Base-by-base conservation (phyloP, 768 basidiomycete species). In the Lyophyllum atratum region DNA sequence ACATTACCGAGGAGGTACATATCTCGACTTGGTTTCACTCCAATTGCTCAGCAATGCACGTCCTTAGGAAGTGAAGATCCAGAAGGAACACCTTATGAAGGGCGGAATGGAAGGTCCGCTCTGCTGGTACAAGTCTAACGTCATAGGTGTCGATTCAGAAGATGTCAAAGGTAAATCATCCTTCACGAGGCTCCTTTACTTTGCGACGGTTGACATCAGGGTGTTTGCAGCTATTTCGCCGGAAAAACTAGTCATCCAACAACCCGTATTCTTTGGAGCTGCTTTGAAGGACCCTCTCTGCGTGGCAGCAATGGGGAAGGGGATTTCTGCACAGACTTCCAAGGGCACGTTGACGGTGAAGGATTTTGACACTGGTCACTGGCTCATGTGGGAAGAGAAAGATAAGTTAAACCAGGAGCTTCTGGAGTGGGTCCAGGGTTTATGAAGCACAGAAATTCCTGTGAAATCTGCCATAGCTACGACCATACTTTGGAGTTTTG, bases 211-310 rank as follows among this genome's bases (percentile, higher is more conserved):
- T 26, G n/a, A 46, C n/a, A 29, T 2, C 24, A 15, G 5, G 12
- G 26, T 22, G 2, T 8, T 11, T 19, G 29, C 28, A 58, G 60
- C n/a, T 1, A 54, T 61, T 22, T 14, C 55, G 4, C 52, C 42
- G 14, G 46, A 71, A 22, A 67, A 66, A 22, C 68, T 69, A 56
- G 28, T 28, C 6, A 62, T 76, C 46, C 58, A 62, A 2, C 64
- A 71, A 43, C 77, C 77, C 7, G 71, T 72, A 1, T 76, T 78
- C 61, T 70, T 72, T 44, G 76, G 64, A 0, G 66, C 66, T 2
- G 66, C 73, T 6, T 52, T 61, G 21, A 58, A 68, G 14, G 78
- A 80, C 53, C 59, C 54, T n/a, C 50, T 77, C 48, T 62, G 64
- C 43, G 14, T 70, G 8, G 45, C 72, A 11, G 45, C 34, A 7